Evolutionary conservation across 2,329 filamentous ascomycete genomes (phyloP).

Genomic region (Diaporthe citri): DNA sequence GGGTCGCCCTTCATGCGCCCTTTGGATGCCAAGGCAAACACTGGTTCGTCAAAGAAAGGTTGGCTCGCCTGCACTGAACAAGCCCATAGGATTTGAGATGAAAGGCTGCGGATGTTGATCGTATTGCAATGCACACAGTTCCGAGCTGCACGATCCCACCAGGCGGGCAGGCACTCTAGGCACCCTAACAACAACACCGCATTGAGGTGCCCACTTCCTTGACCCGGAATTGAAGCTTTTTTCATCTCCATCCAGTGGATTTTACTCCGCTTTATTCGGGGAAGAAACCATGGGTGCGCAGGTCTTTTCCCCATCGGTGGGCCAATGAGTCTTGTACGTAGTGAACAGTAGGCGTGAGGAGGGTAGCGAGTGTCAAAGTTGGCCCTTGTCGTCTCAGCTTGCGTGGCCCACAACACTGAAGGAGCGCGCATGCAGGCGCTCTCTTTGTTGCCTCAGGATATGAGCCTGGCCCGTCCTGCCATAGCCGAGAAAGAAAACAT

Average conservation of each 20-base stretch:
- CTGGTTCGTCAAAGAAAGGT: conserved; percentile 9
- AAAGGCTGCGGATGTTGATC: not conserved
- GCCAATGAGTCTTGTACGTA: not conserved
- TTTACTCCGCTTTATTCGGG: not conserved
- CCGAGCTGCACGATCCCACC: not conserved
- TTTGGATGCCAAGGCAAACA: conserved; percentile 35
- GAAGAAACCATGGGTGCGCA: not conserved
- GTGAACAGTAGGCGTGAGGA: not conserved
- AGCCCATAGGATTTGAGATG: not conserved
- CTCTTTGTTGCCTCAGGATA: not conserved
- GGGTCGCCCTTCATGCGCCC: not conserved
- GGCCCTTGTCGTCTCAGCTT: conserved; percentile 21
- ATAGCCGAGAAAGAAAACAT: not conserved
- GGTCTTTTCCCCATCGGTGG: not conserved
- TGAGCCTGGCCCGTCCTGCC: not conserved
- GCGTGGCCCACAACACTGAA: not conserved
- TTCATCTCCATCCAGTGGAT: not conserved
- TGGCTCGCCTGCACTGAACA: not conserved
- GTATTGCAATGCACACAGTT: not conserved
- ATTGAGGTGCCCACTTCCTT: not conserved
- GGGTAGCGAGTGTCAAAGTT: conserved; percentile 10
- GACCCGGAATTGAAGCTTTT: conserved; percentile 26
- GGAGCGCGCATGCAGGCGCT: not conserved
- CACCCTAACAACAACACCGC: not conserved
- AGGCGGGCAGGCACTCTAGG: not conserved